Base-by-base conservation (phyloP, 1,284 basidiomycete genomes). In the Trametes polyzona region DNA sequence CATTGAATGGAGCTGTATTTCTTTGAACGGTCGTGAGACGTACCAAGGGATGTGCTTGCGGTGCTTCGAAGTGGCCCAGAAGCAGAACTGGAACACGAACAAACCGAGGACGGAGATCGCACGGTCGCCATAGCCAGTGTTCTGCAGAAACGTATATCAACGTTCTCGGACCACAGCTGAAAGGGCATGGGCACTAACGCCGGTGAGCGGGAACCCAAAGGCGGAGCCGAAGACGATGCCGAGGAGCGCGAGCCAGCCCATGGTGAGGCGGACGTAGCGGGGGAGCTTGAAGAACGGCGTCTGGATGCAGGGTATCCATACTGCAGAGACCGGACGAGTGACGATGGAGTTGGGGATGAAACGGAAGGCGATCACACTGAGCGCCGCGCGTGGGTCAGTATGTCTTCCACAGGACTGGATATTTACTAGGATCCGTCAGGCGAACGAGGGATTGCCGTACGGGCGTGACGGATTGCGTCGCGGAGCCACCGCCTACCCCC, bases 51-150 rank as follows among this genome's bases (percentile, higher is more conserved):
- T 80, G 9, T 79, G 75, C 4, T 73, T 78, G 35, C 88, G 82
- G 63, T 86, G 77, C 52, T 69, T 79, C 4, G 90, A 92, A 1
- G 82, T 76, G 11, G 81, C 63, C 76, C 79, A 93, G 74, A 94
- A 90, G 60, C 83, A 74, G 54, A 78, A 77, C 69, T 93, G 90
- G 78, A 93, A 93, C 49, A 93, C 70, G 65, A 87, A 75, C 27
- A 95, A 79, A 30, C 92, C 92, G 40, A 90, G 78, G 29, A 94
- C 84, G n/a, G 87, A 90, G 67, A 93, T 91, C 8, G 87, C 86
- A 55, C 90, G 86, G 69, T 93, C 89, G 19, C 83, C 87, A 66
- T 89, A 92, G 12, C 72, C 77, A 6, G 87, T 84, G 57, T 79
- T 82, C 88, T 91, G 63, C 26, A 59, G 27, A 60, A 30, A 36